These are phyloP conservation scores for Ehretia macrophylla DNA, from an alignment of 257 asterid species.

Conservation along the genomic window DNA sequence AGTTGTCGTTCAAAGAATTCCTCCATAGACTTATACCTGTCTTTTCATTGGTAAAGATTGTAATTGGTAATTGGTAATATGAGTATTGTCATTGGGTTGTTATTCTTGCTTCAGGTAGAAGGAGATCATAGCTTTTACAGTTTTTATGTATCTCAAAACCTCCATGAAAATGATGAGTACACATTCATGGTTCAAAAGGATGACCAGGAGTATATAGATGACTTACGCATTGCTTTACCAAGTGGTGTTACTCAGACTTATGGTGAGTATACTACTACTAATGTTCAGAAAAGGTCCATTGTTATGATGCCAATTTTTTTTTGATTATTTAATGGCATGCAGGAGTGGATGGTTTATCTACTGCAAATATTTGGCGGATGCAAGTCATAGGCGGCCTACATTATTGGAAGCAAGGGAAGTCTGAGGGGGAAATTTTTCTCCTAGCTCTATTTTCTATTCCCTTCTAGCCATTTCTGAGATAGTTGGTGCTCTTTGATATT, in stretches of 20 bases:
- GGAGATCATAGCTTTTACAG: constrained; percentile 60
- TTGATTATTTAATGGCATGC: constrained; percentile 19
- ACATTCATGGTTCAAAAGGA: constrained; percentile 77
- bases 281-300: background rate
- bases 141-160: constrained; percentile 87
- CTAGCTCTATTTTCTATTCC: background rate
- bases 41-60: background rate
- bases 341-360: constrained; percentile 94
- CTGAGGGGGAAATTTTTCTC: constrained; percentile 82
- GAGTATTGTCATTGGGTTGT: constrained; percentile 8
- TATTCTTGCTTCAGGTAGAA: constrained; percentile 58
- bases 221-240: constrained; percentile 53
- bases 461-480: background rate
- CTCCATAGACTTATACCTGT: background rate
- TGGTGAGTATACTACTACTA: constrained; percentile 37
- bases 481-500: too few relatives aligned
- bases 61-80: constrained; percentile 13
- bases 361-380: constrained; percentile 99
- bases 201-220: constrained; percentile 39
- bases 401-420: constrained; percentile 93
- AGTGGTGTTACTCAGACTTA: constrained; percentile 36
- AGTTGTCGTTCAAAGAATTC: too few relatives aligned
- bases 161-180: constrained; percentile 79
- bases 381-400: constrained; percentile 92
- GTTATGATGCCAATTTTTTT: background rate